Evolutionary conservation across 1,284 basidiomycete species (phyloP).

Genomic region (Moniliella sp.): DNA sequence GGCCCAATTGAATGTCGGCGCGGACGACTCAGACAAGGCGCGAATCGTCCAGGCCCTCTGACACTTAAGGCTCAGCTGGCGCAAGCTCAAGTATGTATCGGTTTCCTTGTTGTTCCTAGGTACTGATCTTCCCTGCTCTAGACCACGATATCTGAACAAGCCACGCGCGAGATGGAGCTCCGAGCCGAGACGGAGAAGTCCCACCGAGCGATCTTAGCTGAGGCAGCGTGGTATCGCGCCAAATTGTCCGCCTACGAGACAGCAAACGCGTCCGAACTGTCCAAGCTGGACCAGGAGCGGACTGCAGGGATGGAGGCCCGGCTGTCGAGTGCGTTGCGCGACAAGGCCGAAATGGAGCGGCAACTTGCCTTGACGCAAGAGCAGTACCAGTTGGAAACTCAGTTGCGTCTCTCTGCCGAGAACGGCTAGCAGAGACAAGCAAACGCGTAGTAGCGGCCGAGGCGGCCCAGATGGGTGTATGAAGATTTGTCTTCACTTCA

Average conservation of each 20-base stretch:
- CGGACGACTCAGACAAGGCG: constrained; percentile 32
- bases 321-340: constrained; percentile 49
- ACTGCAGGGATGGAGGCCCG: constrained; percentile 59
- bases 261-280: constrained; percentile 45
- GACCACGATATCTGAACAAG: constrained; percentile 53
- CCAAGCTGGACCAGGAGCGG: constrained; percentile 58
- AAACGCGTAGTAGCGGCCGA: constrained; percentile 65
- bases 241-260: constrained; percentile 70
- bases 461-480: constrained; percentile 48
- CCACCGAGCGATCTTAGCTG: constrained; percentile 61
- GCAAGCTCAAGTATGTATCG: constrained; percentile 70
- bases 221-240: constrained; percentile 85
- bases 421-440: constrained; percentile 55
- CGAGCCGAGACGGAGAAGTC: constrained; percentile 55
- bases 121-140: no score
- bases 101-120: no score
- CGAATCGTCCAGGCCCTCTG: constrained; percentile 54
- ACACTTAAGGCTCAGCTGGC: constrained; percentile 74
- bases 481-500: constrained; percentile 56
- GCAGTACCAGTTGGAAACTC: constrained; percentile 42
- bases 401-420: constrained; percentile 52
- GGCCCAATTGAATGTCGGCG: constrained; percentile 1
- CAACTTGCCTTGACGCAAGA: constrained; percentile 39
- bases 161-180: constrained; percentile 53
- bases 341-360: constrained; percentile 51